phyloP scores from a whole-genome alignment of 2,329 filamentous ascomycete species.

The Huntiella moniliformis region DNA sequence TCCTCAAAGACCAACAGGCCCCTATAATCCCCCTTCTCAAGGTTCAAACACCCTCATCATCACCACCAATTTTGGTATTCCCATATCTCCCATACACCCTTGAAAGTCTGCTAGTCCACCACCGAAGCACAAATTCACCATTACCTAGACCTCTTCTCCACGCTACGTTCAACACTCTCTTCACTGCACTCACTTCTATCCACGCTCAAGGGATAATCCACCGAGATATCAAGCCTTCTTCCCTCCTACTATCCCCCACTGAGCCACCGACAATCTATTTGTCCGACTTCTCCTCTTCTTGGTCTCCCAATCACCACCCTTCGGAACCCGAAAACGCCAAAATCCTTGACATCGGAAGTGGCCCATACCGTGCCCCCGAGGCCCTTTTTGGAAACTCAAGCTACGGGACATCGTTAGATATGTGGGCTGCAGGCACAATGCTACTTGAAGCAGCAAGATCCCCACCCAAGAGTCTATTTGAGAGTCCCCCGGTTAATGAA shows the following conservation, averaged over 20 bases:
- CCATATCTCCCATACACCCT: conserved; percentile 67
- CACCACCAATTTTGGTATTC: conserved; percentile 62
- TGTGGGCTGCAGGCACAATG: conserved; percentile 78
- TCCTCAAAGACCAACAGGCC: conserved; percentile 40
- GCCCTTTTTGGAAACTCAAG: conserved; percentile 64
- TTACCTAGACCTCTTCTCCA: conserved; percentile 13
- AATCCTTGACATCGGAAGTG: conserved; percentile 84
- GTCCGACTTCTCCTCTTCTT: conserved; percentile 84
- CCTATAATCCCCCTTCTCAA: conserved; percentile 46
- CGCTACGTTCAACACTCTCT: conserved; percentile 43
- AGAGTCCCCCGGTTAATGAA: conserved; percentile 52
- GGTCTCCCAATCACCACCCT: conserved; percentile 30
- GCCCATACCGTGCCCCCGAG: conserved; percentile 78
- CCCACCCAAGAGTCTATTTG: conserved; percentile 50
- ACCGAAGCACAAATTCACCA: conserved; percentile 14
- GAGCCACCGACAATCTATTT: conserved; percentile 50
- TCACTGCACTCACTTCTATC: conserved; percentile 50
- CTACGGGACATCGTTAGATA: conserved; percentile 58
- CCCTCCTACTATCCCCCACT: conserved; percentile 52
- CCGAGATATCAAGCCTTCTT: conserved; percentile 84
- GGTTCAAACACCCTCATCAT: conserved; percentile 51
- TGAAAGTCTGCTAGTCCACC: conserved; percentile 38
- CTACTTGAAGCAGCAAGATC: conserved; percentile 52
- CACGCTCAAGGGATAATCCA: conserved; percentile 69
- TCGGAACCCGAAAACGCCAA: conserved; percentile 54